These are phyloP conservation scores for Hemileccinum hortonii DNA, from an alignment of 1,284 basidiomycete genomes.

Conservation along the genomic window DNA sequence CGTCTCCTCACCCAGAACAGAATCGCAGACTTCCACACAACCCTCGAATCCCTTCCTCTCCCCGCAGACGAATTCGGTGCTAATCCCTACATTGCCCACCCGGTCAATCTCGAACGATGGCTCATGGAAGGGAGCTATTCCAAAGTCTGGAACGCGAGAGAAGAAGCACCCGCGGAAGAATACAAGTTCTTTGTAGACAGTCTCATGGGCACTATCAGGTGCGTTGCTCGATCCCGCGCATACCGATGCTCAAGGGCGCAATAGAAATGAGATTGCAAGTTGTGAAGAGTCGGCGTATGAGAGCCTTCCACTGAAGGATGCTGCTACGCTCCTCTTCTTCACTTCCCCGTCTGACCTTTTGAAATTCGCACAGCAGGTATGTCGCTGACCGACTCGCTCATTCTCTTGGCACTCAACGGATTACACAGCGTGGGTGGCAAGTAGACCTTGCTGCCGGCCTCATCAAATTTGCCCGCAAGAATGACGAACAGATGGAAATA, in stretches of 20 bases:
- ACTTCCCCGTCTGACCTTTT: slow-evolving; percentile 74
- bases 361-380: slow-evolving; percentile 73
- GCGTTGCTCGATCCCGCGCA: neutral
- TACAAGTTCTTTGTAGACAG: slow-evolving; percentile 90
- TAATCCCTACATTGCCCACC: slow-evolving; percentile 82
- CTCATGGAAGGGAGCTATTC: slow-evolving; percentile 99
- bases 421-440: slow-evolving; percentile 67
- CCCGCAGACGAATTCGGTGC: slow-evolving; percentile 68
- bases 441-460: slow-evolving; percentile 60
- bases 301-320: slow-evolving; percentile 83
- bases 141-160: slow-evolving; percentile 95
- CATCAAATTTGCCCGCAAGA: slow-evolving; percentile 67
- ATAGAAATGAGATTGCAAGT: slow-evolving; percentile 88
- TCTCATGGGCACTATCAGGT: slow-evolving; percentile 91
- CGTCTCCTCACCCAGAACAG: slow-evolving; percentile 93
- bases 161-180: slow-evolving; percentile 83
- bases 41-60: slow-evolving; percentile 90
- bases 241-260: slow-evolving; percentile 1
- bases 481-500: slow-evolving; percentile 77
- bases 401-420: neutral
- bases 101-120: slow-evolving; percentile 92
- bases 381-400: slow-evolving; percentile 14
- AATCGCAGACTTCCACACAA: slow-evolving; percentile 98
- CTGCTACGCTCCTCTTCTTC: slow-evolving; percentile 87
- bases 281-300: slow-evolving; percentile 91